Conservation (phyloP, 1,284 basidiomycete species). For the Moesziomyces parantarcticus region DNA sequence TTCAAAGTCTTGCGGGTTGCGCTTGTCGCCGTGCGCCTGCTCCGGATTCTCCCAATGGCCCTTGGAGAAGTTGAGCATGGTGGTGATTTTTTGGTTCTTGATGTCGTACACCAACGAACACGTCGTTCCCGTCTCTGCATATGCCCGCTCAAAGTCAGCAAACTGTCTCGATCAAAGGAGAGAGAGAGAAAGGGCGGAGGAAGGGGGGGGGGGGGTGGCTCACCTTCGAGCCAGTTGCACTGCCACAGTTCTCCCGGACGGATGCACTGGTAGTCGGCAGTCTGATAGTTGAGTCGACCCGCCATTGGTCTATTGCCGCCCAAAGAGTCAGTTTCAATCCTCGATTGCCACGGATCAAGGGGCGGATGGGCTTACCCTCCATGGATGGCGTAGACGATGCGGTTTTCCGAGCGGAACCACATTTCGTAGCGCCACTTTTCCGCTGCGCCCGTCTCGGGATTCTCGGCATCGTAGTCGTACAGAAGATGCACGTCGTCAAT, state of each 20-base stretch:
- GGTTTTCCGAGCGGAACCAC: conserved; percentile 61
- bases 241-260: conserved; percentile 57
- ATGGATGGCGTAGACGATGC: conserved; percentile 66
- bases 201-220: not conserved
- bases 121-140: conserved; percentile 63
- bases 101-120: conserved; percentile 65
- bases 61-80: conserved; percentile 64
- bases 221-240: conserved; percentile 63
- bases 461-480: conserved; percentile 54
- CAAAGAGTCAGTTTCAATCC: not conserved
- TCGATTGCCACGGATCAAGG: too few relatives aligned
- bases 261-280: conserved; percentile 63
- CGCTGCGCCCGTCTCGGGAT: conserved; percentile 45
- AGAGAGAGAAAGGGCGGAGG: not conserved
- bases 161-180: not conserved
- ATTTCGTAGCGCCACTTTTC: conserved; percentile 65
- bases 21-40: conserved; percentile 65
- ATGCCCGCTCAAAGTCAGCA: not conserved
- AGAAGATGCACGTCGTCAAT: conserved; percentile 42
- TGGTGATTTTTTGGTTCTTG: conserved; percentile 57
- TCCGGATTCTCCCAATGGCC: conserved; percentile 66
- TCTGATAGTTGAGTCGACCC: conserved; percentile 66
- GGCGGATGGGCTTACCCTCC: conserved; percentile 22
- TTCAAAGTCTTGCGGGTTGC: conserved; percentile 63
- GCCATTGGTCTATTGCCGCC: conserved; percentile 49